Percentiles rank a stretch among this genome's conserved stretches.
Conservation (phyloP, 2,329 filamentous ascomycete genomes). For the Penicillium sp. region DNA sequence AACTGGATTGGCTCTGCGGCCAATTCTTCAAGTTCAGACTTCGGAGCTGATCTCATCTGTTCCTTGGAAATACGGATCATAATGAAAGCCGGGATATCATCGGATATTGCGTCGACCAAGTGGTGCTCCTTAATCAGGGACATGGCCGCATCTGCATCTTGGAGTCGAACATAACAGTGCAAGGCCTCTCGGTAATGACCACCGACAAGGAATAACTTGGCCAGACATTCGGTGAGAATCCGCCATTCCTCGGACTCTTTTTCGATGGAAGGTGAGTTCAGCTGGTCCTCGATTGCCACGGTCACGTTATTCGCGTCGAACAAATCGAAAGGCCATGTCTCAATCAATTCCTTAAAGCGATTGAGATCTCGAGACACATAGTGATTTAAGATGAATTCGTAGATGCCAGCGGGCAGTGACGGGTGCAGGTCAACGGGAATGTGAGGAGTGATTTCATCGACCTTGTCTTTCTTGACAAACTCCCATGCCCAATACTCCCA, state of each 20-base stretch:
- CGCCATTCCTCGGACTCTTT: slow-evolving; percentile 83
- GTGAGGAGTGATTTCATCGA: slow-evolving; percentile 81
- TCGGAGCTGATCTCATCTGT: slow-evolving; percentile 59
- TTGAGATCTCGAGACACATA: slow-evolving; percentile 75
- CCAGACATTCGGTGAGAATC: slow-evolving; percentile 79
- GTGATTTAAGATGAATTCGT: slow-evolving; percentile 82
- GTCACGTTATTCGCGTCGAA: slow-evolving; percentile 75
- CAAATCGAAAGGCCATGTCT: slow-evolving; percentile 76
- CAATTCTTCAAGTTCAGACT: slow-evolving; percentile 68
- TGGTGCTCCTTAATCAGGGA: slow-evolving; percentile 79
- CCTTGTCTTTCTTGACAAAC: slow-evolving; percentile 78
- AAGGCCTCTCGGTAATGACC: slow-evolving; percentile 79
- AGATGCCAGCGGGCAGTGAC: slow-evolving; percentile 72
- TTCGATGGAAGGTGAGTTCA: slow-evolving; percentile 67
- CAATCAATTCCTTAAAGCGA: slow-evolving; percentile 71
- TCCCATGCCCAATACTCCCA: slow-evolving; percentile 97
- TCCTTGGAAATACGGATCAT: slow-evolving; percentile 74
- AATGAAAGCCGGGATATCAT: slow-evolving; percentile 86
- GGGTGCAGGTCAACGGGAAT: slow-evolving; percentile 77
- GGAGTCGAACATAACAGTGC: slow-evolving; percentile 79
- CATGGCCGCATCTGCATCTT: slow-evolving; percentile 88
- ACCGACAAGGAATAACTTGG: slow-evolving; percentile 75
- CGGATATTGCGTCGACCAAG: slow-evolving; percentile 79
- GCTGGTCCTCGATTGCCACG: slow-evolving; percentile 72
- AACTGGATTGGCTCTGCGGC: slow-evolving; percentile 79